Evolutionary conservation across 2,329 filamentous ascomycete genomes (phyloP).

Genomic region (Blastomyces gilchristii): DNA sequence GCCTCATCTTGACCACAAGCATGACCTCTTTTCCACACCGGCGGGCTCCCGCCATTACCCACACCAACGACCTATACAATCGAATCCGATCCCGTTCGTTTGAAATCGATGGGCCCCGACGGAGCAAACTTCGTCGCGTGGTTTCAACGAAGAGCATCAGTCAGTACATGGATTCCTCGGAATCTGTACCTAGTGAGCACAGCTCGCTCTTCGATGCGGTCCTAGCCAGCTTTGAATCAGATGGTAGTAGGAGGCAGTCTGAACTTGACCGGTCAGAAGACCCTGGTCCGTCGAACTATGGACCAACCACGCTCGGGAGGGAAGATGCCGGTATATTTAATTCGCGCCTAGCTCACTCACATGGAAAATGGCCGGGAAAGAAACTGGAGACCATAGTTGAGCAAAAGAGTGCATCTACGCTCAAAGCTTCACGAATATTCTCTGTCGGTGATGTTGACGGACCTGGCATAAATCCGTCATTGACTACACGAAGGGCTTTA

Average conservation of each 20-base stretch:
- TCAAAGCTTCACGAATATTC: slow-evolving; percentile 14
- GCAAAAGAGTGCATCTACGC: slow-evolving; percentile 18
- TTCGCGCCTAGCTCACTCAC: slow-evolving; percentile 2
- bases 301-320: background rate
- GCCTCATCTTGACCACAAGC: background rate
- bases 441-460: slow-evolving; percentile 9
- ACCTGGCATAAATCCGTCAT: slow-evolving; percentile 2
- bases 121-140: slow-evolving; percentile 15
- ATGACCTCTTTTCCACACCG: background rate
- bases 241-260: slow-evolving; percentile 13
- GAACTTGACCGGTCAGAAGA: slow-evolving; percentile 22
- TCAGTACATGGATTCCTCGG: slow-evolving; percentile 22
- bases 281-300: slow-evolving; percentile 17
- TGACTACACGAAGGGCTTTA: background rate
- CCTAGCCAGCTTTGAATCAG: slow-evolving; percentile 22
- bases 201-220: slow-evolving; percentile 31
- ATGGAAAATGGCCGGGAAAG: slow-evolving; percentile 18
- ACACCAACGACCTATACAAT: slow-evolving; percentile 1
- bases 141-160: slow-evolving; percentile 17
- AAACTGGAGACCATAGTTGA: slow-evolving; percentile 23
- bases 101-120: slow-evolving; percentile 7
- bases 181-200: slow-evolving; percentile 27
- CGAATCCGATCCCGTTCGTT: slow-evolving; percentile 1
- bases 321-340: background rate
- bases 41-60: background rate